Percentiles rank a stretch among this genome's conserved stretches.
Evolutionary conservation across 352 stramenopile genomes (phyloP).

Genomic region (Phytopythium aichiense): DNA sequence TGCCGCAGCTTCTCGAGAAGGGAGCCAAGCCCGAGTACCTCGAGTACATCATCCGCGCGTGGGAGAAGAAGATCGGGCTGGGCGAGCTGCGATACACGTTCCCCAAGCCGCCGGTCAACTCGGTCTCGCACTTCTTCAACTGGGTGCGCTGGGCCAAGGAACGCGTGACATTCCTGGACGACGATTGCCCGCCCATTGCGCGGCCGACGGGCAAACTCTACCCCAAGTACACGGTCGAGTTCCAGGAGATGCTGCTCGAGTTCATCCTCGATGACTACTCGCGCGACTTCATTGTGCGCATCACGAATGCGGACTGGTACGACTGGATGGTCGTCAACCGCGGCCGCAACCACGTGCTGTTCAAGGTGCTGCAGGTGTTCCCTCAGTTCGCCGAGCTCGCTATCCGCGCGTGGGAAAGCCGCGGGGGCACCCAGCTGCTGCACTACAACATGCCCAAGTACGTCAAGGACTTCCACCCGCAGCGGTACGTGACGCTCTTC

Average conservation of each 20-base stretch:
- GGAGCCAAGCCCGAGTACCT: slow-evolving; percentile 51
- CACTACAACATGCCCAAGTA: slow-evolving; percentile 64
- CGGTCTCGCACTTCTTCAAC: slow-evolving; percentile 64
- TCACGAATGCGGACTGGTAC: slow-evolving; percentile 72
- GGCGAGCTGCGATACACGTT: slow-evolving; percentile 64
- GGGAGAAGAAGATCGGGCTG: slow-evolving; percentile 52
- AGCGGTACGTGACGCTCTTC: slow-evolving; percentile 96
- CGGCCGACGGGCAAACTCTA: slow-evolving; percentile 49
- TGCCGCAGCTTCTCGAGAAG: slow-evolving; percentile 36
- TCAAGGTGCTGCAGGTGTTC: slow-evolving; percentile 59
- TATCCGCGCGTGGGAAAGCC: slow-evolving; percentile 69
- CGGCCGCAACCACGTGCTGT: slow-evolving; percentile 55
- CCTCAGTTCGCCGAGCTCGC: slow-evolving; percentile 50
- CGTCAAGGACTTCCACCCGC: slow-evolving; percentile 79
- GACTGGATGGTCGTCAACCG: slow-evolving; percentile 67
- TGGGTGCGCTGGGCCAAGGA: slow-evolving; percentile 85
- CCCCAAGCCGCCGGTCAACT: slow-evolving; percentile 53
- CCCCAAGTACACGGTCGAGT: slow-evolving; percentile 59
- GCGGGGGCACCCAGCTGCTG: slow-evolving; percentile 23
- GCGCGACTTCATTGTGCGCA: slow-evolving; percentile 34
- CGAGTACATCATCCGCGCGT: slow-evolving; percentile 43
- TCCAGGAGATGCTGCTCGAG: slow-evolving; percentile 52
- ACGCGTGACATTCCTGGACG: slow-evolving; percentile 55
- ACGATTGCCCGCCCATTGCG: slow-evolving; percentile 37
- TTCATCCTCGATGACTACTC: slow-evolving; percentile 73